Evolutionary conservation across 176 grass and related monocot genomes (phyloP), one percentile per base, ranked within the genome.

Genomic region (Ensete glaucum): DNA sequence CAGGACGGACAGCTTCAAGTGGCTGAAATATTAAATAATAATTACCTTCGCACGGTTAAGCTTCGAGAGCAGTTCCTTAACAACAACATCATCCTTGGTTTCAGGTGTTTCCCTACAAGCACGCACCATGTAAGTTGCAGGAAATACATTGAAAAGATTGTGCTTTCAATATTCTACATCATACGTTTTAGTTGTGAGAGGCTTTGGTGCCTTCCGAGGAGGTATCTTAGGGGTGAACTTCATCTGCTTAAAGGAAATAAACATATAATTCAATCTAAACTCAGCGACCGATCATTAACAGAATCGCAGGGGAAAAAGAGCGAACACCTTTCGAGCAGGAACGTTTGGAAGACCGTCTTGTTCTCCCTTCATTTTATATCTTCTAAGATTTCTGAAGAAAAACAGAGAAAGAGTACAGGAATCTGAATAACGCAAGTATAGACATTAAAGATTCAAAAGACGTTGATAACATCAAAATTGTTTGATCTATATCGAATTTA

Each of bases 1-100:
- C 27, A 78, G 80, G 34, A 14, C 48, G 66, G 27, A 9, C 13
- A 29, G 11, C 22, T 26, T 54, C 76, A 25, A 16, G 50, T 27
- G 60, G 8, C 11, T 6, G 11, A 23, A 54, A 29, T 49, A 50
- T 29, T 21, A 12, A 67, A 53, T 12, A 62, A 63, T 21, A 48
- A 67, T 50, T 64, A 90, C 88, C 71, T 78, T 78, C 0, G 88
- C 70, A 2, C 67, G 78, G 59, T 84, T 90, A 54, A 90, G 81
- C 64, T 84, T 90, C 72, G 67, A 79, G 57, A 87, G 65, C 10
- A 90, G 68, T 68, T 86, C 88, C 49, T 87, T 87, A 50, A 79
- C 72, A 2, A 82, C 7, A 1, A 20, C 52, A 57, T 90, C 84
- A 73, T 90, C 88, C 76, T 90, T 90, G 52, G 48, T 79, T 52